These are phyloP conservation scores for Stellera chamaejasme DNA, from an alignment of 345 rosid species.

Conservation along the genomic window DNA sequence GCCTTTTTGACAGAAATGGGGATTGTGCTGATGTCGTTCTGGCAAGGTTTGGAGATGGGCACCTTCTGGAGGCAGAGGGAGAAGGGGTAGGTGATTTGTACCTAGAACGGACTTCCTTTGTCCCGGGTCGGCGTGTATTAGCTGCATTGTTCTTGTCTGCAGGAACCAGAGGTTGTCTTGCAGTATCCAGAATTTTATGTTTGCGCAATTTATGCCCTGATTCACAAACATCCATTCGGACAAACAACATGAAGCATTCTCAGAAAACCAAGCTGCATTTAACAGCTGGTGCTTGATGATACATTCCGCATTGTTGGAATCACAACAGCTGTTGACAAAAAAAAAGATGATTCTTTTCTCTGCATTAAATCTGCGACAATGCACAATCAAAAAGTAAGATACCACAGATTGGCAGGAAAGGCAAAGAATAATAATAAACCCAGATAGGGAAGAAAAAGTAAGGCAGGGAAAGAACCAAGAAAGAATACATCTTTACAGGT, in stretches of 20 bases:
- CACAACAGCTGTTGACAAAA: slow-evolving; percentile 22
- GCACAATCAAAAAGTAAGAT: slow-evolving; percentile 37
- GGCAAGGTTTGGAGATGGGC: slow-evolving; percentile 62
- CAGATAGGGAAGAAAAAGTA: slow-evolving; percentile 14
- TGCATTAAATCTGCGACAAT: slow-evolving; percentile 52
- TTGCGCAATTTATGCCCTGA: slow-evolving; percentile 34
- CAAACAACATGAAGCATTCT: slow-evolving; percentile 50
- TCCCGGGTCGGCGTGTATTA: slow-evolving; percentile 45
- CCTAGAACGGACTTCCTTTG: slow-evolving; percentile 69
- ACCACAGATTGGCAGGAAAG: slow-evolving; percentile 31
- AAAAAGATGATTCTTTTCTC: slow-evolving; percentile 39
- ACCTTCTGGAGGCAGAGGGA: slow-evolving; percentile 39
- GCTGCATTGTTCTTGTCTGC: slow-evolving; percentile 68
- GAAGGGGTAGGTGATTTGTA: slow-evolving; percentile 68
- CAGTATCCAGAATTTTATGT: slow-evolving; percentile 39
- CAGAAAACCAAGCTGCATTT: slow-evolving; percentile 20
- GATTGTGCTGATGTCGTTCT: slow-evolving; percentile 43
- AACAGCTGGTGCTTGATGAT: slow-evolving; percentile 25
- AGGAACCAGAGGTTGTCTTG: slow-evolving; percentile 57
- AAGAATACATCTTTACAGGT: slow-evolving; percentile 44
- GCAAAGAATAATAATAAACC: slow-evolving; percentile 29
- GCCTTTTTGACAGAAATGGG: slow-evolving; percentile 56
- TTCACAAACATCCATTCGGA: slow-evolving; percentile 73
- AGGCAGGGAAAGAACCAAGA: slow-evolving; percentile 9
- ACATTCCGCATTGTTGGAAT: slow-evolving; percentile 25